phyloP scores from a whole-genome alignment of 768 basidiomycete genomes.

The Heimioporus sp. region DNA sequence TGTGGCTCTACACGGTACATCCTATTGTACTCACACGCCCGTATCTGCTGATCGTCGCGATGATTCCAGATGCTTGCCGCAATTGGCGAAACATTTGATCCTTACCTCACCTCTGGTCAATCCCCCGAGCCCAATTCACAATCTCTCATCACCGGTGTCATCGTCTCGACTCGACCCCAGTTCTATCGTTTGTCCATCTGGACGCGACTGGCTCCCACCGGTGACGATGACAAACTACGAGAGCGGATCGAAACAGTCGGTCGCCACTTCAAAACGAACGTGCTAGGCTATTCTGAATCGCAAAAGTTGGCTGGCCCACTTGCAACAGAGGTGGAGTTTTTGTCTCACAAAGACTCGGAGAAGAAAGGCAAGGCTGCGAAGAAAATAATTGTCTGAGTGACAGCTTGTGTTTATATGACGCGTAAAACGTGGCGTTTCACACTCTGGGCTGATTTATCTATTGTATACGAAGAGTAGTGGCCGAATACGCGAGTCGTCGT shows the following conservation, averaged over 20 bases:
- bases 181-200: conserved; percentile 98
- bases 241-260: conserved; percentile 85
- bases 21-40: not conserved
- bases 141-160: conserved; percentile 87
- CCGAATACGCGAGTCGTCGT: conserved; percentile 17
- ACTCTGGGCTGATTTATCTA: conserved; percentile 30
- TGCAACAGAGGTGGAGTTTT: conserved; percentile 92
- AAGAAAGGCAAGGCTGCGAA: conserved; percentile 84
- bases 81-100: conserved; percentile 98
- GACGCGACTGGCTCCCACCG: conserved; percentile 80
- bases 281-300: conserved; percentile 77
- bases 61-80: conserved; percentile 90
- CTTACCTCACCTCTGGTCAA: conserved; percentile 58
- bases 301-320: conserved; percentile 80
- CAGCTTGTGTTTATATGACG: conserved; percentile 12
- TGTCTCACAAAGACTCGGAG: conserved; percentile 93
- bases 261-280: conserved; percentile 86
- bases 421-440: conserved; percentile 15
- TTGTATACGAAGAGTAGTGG: conserved; percentile 26
- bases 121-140: conserved; percentile 41
- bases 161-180: conserved; percentile 89
- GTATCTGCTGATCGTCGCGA: conserved; percentile 1
- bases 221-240: conserved; percentile 56
- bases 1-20: conserved; percentile 96
- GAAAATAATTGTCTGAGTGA: conserved; percentile 68